Evolutionary conservation across 805 yeast species (phyloP).

Genomic region (Torulaspora quercuum): DNA sequence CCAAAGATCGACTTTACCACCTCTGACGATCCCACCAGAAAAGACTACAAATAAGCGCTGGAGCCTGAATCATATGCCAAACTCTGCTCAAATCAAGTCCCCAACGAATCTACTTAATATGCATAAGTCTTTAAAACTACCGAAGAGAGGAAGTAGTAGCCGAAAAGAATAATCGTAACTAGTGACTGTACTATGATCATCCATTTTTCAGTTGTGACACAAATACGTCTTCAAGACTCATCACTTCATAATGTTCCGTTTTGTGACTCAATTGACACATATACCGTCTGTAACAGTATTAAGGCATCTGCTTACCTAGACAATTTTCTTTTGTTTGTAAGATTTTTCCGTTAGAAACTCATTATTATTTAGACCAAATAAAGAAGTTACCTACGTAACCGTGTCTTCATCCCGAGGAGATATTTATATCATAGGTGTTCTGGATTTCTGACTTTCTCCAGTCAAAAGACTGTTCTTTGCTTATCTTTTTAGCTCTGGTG

Average conservation of each 20-base stretch:
- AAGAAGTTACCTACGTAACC: too few relatives aligned
- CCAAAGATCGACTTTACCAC: conserved; percentile 5
- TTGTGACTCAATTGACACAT: too few relatives aligned
- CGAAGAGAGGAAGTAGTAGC: conserved; percentile 12
- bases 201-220: too few relatives aligned
- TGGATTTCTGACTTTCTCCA: not conserved
- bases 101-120: conserved; percentile 16
- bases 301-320: not conserved
- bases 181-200: not conserved
- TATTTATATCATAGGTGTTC: too few relatives aligned
- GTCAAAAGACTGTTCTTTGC: conserved; percentile 1
- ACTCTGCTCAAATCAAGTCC: conserved; percentile 18
- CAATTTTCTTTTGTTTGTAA: not conserved
- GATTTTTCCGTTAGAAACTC: not conserved
- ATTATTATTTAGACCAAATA: too few relatives aligned
- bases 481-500: conserved; percentile 3
- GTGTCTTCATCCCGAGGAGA: too few relatives aligned
- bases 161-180: conserved; percentile 4
- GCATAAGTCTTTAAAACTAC: conserved; percentile 19
- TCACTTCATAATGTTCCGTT: too few relatives aligned
- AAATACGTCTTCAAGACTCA: too few relatives aligned
- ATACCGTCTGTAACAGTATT: too few relatives aligned
- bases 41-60: conserved; percentile 14
- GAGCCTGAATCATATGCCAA: conserved; percentile 19
- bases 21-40: conserved; percentile 8